Evolutionary conservation across 106 monocot species (phyloP).

Genomic region (Dendrobium nobile): DNA sequence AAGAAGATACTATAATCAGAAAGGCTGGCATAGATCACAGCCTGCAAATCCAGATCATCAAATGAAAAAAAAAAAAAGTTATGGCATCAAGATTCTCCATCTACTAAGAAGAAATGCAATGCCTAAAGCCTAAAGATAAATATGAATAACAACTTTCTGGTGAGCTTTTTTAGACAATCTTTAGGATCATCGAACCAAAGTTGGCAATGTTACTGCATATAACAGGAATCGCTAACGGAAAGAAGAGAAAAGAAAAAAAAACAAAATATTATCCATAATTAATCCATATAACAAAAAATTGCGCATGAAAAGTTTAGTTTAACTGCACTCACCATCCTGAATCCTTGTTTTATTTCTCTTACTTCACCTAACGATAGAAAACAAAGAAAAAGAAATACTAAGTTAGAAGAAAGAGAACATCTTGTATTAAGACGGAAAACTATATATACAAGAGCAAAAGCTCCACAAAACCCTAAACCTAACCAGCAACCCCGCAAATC

Average conservation of each 20-base stretch:
- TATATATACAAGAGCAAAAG: too few species aligned
- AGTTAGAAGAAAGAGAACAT: too few species aligned
- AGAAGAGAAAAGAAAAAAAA: not conserved
- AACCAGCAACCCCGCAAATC: too few species aligned
- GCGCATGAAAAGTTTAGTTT: too few species aligned
- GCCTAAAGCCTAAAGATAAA: not conserved
- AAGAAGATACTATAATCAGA: not conserved
- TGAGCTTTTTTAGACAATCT: not conserved
- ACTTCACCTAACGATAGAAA: too few species aligned
- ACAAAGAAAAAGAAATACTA: too few species aligned
- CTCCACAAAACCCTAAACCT: too few species aligned
- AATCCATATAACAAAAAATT: not conserved
- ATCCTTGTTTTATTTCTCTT: too few species aligned
- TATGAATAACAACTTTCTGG: not conserved
- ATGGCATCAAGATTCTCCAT: not conserved
- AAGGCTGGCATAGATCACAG: not conserved
- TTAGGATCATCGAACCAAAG: not conserved
- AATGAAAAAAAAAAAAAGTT: not conserved
- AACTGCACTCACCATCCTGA: too few species aligned
- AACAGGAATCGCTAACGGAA: not conserved
- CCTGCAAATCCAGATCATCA: not conserved
- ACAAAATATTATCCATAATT: not conserved
- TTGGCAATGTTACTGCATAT: not conserved
- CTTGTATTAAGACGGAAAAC: too few species aligned
- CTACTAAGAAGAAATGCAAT: not conserved